These are phyloP conservation scores for Medicago arabica DNA, from an alignment of 306 rosid species.

Conservation along the genomic window DNA sequence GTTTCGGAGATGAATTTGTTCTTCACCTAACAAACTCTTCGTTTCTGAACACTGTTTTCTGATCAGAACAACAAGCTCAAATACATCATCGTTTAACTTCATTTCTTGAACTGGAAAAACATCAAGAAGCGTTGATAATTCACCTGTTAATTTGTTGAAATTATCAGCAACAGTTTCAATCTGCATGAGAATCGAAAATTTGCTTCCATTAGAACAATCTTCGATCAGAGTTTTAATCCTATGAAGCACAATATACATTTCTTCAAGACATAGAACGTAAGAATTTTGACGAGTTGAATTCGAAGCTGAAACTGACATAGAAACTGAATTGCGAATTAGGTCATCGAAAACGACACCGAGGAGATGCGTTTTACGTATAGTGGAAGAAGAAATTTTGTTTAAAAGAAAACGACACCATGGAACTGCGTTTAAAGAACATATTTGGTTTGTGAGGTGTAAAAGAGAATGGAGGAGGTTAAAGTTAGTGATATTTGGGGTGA, in stretches of 20 bases:
- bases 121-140: conserved; percentile 74
- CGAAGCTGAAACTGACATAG: not conserved
- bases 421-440: conserved; percentile 47
- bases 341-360: conserved; percentile 71
- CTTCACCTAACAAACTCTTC: conserved; percentile 37
- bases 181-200: conserved; percentile 67
- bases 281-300: conserved; percentile 39
- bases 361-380: conserved; percentile 64
- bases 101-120: conserved; percentile 68
- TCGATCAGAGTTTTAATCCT: conserved; percentile 67
- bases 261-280: conserved; percentile 69
- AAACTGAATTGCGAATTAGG: conserved; percentile 36
- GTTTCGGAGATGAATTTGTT: conserved; percentile 52
- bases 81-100: conserved; percentile 65
- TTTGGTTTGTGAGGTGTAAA: conserved; percentile 59
- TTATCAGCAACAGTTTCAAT: conserved; percentile 53
- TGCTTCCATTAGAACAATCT: conserved; percentile 70
- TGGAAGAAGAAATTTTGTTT: conserved; percentile 49
- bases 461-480: conserved; percentile 60
- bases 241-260: conserved; percentile 77
- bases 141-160: conserved; percentile 71
- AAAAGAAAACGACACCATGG: conserved; percentile 46
- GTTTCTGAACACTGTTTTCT: conserved; percentile 66
- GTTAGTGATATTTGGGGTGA: conserved; percentile 53
- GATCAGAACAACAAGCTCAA: conserved; percentile 61